Conservation (phyloP, 78 protist species). For the Polysphondylium violaceum region DNA sequence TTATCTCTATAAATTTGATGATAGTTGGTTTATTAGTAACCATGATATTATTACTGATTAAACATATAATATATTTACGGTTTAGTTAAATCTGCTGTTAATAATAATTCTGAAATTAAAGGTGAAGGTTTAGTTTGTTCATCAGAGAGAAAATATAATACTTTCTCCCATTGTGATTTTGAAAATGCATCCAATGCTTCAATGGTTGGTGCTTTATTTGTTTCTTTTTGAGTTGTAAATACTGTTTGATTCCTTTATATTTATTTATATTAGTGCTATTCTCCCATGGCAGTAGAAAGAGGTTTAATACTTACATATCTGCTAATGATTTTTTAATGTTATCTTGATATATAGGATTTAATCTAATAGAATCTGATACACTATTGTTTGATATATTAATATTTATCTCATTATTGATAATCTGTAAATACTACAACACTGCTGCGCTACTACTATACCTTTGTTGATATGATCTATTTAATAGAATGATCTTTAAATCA, state of each 20-base stretch:
- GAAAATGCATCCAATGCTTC: conserved; percentile 48
- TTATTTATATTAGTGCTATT: background rate
- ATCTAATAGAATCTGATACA: background rate
- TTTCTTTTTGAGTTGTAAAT: conserved; percentile 7
- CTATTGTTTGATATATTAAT: background rate
- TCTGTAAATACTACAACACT: background rate
- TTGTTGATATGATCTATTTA: background rate
- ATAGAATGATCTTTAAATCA: conserved; percentile 36
- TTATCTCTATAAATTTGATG: background rate
- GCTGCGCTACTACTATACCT: background rate
- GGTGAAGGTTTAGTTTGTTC: conserved; percentile 6
- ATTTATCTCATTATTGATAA: background rate
- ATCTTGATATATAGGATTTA: conserved; percentile 37
- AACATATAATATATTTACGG: background rate
- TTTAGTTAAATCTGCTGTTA: conserved; percentile 33
- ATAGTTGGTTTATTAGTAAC: background rate
- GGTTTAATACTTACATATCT: conserved; percentile 2
- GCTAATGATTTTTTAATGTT: conserved; percentile 29
- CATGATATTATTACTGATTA: background rate
- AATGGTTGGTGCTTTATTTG: conserved; percentile 21
- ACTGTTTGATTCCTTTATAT: conserved; percentile 17
- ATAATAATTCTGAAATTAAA: conserved; percentile 40
- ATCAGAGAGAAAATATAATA: conserved; percentile 60
- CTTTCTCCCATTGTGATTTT: conserved; percentile 67
- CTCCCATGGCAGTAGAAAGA: no score